phyloP scores from a whole-genome alignment of 352 stramenopile genomes.

The Pythium apleroticum region DNA sequence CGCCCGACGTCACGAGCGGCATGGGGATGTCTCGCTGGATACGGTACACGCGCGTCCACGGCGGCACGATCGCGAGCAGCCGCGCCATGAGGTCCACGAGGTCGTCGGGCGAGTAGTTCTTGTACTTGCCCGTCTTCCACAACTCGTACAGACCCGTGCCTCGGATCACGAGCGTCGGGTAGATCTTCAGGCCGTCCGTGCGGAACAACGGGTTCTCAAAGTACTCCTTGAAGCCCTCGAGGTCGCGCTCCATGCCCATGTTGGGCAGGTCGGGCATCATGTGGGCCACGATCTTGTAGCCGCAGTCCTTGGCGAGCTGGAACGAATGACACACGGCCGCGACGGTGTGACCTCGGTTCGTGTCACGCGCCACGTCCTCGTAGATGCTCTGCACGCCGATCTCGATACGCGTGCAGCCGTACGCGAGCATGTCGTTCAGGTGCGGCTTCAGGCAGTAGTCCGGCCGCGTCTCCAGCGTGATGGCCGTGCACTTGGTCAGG shows the following conservation, averaged over 20 bases:
- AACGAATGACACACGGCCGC: conserved; percentile 83
- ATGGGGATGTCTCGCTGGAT: conserved; percentile 98
- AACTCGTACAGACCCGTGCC: conserved; percentile 96
- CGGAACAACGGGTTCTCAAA: conserved; percentile 96
- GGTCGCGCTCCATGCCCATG: conserved; percentile 95
- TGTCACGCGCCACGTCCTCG: conserved; percentile 92
- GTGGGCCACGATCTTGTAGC: conserved; percentile 98
- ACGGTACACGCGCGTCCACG: conserved; percentile 95
- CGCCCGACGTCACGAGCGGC: conserved; percentile 95
- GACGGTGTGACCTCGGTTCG: conserved; percentile 94
- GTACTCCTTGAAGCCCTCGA: conserved; percentile 95
- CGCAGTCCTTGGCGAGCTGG: conserved; percentile 91
- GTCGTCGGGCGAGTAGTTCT: conserved; percentile 77
- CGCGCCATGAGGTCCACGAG: conserved; percentile 92
- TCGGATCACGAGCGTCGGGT: conserved; percentile 96
- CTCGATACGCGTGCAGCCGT: conserved; percentile 97
- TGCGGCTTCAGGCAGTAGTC: conserved; percentile 98
- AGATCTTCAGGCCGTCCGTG: conserved; percentile 96
- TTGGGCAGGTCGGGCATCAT: conserved; percentile 98
- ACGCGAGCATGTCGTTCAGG: conserved; percentile 95
- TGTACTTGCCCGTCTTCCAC: conserved; percentile 96
- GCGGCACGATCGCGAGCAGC: conserved; percentile 93
- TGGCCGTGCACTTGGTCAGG: conserved; percentile 84
- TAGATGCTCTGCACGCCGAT: conserved; percentile 97
- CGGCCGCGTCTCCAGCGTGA: conserved; percentile 97